Conservation (phyloP, 1,139 yeast genomes). For the Suhomyces maxii region DNA sequence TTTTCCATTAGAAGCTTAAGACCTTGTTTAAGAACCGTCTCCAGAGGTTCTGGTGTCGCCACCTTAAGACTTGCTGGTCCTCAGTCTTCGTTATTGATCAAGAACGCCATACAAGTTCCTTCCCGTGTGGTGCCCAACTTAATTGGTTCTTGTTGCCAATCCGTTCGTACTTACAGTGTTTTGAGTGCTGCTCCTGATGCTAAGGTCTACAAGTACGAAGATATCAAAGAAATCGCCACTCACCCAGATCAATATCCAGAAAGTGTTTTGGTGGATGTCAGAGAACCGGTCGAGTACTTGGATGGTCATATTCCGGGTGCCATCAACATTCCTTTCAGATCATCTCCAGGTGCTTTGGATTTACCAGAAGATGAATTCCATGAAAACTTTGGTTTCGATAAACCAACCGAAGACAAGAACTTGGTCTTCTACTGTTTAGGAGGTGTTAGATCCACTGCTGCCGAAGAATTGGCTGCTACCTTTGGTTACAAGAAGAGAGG, state of each 20-base stretch:
- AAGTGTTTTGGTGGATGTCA: constrained; percentile 74
- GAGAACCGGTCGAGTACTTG: constrained; percentile 82
- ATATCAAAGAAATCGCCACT: constrained; percentile 49
- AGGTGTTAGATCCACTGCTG: constrained; percentile 88
- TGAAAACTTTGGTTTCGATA: constrained; percentile 78
- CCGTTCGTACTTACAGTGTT: constrained; percentile 15
- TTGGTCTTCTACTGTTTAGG: constrained; percentile 89
- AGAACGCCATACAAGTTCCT: too few species aligned
- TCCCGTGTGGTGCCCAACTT: not conserved
- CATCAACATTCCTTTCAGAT: constrained; percentile 83
- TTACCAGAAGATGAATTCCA: constrained; percentile 76
- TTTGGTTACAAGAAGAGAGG: constrained; percentile 82
- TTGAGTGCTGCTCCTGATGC: constrained; percentile 39
- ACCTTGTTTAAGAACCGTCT: constrained; percentile 5
- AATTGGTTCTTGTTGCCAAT: not conserved
- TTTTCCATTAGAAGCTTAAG: constrained; percentile 7
- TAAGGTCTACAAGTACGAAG: constrained; percentile 54
- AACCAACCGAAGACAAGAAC: constrained; percentile 71
- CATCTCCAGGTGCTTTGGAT: constrained; percentile 92
- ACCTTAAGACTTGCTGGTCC: constrained; percentile 1
- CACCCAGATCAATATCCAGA: constrained; percentile 39
- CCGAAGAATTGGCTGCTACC: constrained; percentile 88
- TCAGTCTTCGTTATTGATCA: too few species aligned
- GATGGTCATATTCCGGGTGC: constrained; percentile 80
- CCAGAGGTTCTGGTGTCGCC: constrained; percentile 6